Base-by-base conservation (phyloP, 2,329 filamentous ascomycete species). In the Aspergillus versicolor region DNA sequence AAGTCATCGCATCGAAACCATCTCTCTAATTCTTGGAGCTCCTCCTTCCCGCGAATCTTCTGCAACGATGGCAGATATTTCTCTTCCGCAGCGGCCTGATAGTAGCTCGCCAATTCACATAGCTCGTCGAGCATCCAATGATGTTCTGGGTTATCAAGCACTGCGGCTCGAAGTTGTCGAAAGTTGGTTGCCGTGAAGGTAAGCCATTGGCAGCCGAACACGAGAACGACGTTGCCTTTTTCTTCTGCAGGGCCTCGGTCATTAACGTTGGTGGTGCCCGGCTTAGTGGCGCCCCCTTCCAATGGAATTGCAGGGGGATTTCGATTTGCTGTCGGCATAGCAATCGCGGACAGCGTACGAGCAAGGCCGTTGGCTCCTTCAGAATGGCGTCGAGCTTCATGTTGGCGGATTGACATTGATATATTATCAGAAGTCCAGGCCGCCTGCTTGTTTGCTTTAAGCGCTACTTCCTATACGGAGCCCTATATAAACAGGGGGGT, bases 121-220 rank as follows among this genome's bases (percentile, higher is more conserved):
- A 64, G 19, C 0, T 59, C 54, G 7, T 64, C 56, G 5, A 63
- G n/a, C 17, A 61, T 50, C 63, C 63, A 64, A 22, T 43, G 48
- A 21, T 61, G 41, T 2, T 63, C 56, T 1, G 61, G 59, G 2
- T 43, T 38, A 3, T 58, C 56, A 27, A 62, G 58, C 9, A 64
- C 50, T 1, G 42, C 46, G 1, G 22, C 46, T 12, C 63, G 57
- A 19, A 64, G 59, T 5, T 24, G 56, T 1, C 21, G 56, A 17
- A 64, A 64, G 19, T 62, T 56, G 3, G 52, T n/a, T 3, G 46
- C 47, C 8, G 53, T 42, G 38, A 64, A 64, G 7, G 58, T 53
- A 4, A 62, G 54, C 34, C 61, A 62, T 54, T 64, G 63, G 19
- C 61, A 64, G 24, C 63, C 63, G 47, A 64, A 64, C 2, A 64